Evolutionary conservation across 192 early-diverging fungal genomes (phyloP), one percentile per base, ranked within the genome.

Genomic region (Geranomyces michiganensis): DNA sequence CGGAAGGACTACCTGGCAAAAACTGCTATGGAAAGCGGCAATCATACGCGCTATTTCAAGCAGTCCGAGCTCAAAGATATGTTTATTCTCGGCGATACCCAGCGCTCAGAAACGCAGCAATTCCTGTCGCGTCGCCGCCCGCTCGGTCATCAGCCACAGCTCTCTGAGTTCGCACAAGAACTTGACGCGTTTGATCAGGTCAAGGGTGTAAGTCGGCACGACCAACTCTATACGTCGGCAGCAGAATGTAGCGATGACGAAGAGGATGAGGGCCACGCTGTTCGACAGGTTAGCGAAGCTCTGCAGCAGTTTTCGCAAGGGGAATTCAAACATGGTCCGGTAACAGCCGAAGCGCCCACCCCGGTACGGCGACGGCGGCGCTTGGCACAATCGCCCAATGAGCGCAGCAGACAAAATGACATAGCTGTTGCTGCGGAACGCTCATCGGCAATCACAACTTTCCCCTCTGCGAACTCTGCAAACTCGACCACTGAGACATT

Each of bases 1-100:
- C 60, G 70, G 8, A 72, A 72, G 41, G 70, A 72, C 27, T 72
- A 65, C 33, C 62, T 72, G 6, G 58, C 70, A 15, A 32, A 41
- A 24, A 72, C 61, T 8, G 70, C 70, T 1, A 72, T 62, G 41
- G 61, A 72, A 26, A 49, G 14, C 30, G 48, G 48, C 12, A 62
- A 51, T 13, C 70, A 72, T 21, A 43, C 59, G 6, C 62, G 70
- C 19, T 72, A 72, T 36, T 72, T 72, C 62, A 72, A 26, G 61
- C 43, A 72, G 30, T 22, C 70, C 4, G 70, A 72, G 41, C 60
- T 72, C n/a, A 62, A 65, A 32, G 70, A 72, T 47, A 65, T 72
- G 70, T 72, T 72, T 46, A 65, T 49, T 31, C 51, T 72, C 22
- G 70, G 46, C 46, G 70, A 72, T 32, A 45, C 70, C 0, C 19